Conservation (phyloP, 2,329 filamentous ascomycete genomes). For the Rutstroemia sp. region DNA sequence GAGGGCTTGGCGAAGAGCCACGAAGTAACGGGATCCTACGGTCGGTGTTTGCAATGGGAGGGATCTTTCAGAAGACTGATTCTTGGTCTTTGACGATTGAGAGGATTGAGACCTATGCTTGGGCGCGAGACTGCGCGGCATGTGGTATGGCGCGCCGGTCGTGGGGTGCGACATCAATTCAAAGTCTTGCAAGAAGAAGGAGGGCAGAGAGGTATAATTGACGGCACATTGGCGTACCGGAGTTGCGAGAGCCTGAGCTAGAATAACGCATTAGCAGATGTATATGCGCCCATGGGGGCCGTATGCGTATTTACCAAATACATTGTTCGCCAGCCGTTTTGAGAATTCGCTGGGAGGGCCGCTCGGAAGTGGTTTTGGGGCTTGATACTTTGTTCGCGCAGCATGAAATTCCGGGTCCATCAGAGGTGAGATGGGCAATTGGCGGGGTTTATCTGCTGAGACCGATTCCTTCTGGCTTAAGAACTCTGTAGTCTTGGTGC, state of each 20-base stretch:
- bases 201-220: conserved; percentile 44
- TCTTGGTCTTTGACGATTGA: not conserved
- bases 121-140: conserved; percentile 38
- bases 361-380: conserved; percentile 26
- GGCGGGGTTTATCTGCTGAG: not conserved
- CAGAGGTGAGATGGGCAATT: conserved; percentile 40
- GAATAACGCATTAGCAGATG: not conserved
- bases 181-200: conserved; percentile 57
- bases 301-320: conserved; percentile 38
- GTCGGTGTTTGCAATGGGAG: not conserved
- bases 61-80: not conserved
- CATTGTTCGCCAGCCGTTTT: conserved; percentile 50
- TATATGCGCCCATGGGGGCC: not conserved
- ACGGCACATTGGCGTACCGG: conserved; percentile 49
- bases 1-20: conserved; percentile 2
- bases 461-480: not conserved
- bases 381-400: conserved; percentile 26
- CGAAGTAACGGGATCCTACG: conserved; percentile 6
- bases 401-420: conserved; percentile 37
- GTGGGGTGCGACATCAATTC: conserved; percentile 47
- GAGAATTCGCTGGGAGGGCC: conserved; percentile 42
- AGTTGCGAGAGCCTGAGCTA: conserved; percentile 49
- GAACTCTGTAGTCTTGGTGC: not conserved
- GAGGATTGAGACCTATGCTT: not conserved
- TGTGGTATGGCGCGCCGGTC: conserved; percentile 46